Evolutionary conservation across 2,329 filamentous ascomycete genomes (phyloP), one percentile per base, ranked within the genome.

Genomic region (Sarocladium oryzae): DNA sequence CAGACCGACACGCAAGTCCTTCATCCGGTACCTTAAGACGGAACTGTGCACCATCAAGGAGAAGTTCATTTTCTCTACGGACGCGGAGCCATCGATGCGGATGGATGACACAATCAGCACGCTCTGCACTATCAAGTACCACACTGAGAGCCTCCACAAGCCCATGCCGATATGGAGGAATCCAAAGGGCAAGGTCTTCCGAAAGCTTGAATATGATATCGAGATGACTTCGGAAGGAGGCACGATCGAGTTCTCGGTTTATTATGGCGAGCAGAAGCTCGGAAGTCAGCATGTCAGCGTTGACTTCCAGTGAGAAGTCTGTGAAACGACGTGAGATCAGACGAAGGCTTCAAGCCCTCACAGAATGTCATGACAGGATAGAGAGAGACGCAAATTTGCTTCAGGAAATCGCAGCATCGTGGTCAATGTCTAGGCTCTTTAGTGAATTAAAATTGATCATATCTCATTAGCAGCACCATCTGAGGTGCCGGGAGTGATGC

Each of bases 41-140:
- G 36, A 51, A 1, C 23, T n/a, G n/a, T n/a, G 51, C 0, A 20
- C 53, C 2, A 26, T 63, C 2, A 8, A 49, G 2, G 30, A 56
- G 0, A 50, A 53, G 0, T 52, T 63, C 1, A 45, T 33, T 6
- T 38, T 2, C 21, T 58, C 50, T 2, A 24, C 51, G 0, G 3
- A 10, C 0, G 33, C 4, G 1, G 51, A 54, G 1, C 49, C 55
- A 0, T 58, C 62, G 0, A 0, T 9, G 0, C 13, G 38, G 0
- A 0, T 0, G 0, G 38, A 38, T 0, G 0, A 13, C 0, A 24
- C 30, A 0, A 58, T 62, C 1, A 1, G 38, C 2, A 1, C 36
- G 2, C 40, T 65, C 0, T 65, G 62, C 15, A 2, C 2, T 0
- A 56, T 65, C 1, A 38, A 1, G 1, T 65, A 59, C 60, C 3